Base-by-base conservation (phyloP, 768 basidiomycete species). In the Chalciporus sphaerocephalus region DNA sequence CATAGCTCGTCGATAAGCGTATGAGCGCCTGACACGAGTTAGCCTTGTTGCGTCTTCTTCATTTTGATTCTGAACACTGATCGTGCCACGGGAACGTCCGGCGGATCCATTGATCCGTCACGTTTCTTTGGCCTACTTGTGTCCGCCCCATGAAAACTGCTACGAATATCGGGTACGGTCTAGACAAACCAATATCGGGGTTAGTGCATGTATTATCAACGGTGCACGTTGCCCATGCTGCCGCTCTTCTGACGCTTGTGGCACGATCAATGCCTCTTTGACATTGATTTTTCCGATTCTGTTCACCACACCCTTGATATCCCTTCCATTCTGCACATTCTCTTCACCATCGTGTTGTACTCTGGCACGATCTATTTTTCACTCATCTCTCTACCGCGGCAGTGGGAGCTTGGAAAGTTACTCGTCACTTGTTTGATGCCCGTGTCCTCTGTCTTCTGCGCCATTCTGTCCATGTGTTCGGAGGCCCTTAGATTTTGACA, bases 81-180 rank as follows among this genome's bases (percentile, higher is more conserved):
- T 55, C 38, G 43, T 59, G 45, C 41, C 50, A 38, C 57, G 57
- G 61, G 21, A 30, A 48, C 47, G 24, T 37, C 57, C 61, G 59
- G 36, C 33, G 54, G 48, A 53, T 50, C 49, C 36, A 40, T 56
- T 58, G 51, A 52, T 54, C 48, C 54, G 30, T 49, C 35, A 38
- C 34, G 24, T 42, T 47, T 40, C 46, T 39, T 41, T 27, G 30
- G 24, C 51, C 53, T 54, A 48, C 51, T 48, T 60, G 58, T 36
- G 45, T 34, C 57, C 57, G 53, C 54, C 42, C 35, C 50, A 32
- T 48, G 40, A 44, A 38, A 40, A 50, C 52, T 38, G 43, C 56
- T 42, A 34, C 38, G 48, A 51, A 38, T 39, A 40, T 52, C 43
- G 50, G 32, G 21, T 39, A 20, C 18, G 35, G 50, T 46, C 53